Conservation (phyloP, 208 protist genomes). For the Trypanosoma congolense region DNA sequence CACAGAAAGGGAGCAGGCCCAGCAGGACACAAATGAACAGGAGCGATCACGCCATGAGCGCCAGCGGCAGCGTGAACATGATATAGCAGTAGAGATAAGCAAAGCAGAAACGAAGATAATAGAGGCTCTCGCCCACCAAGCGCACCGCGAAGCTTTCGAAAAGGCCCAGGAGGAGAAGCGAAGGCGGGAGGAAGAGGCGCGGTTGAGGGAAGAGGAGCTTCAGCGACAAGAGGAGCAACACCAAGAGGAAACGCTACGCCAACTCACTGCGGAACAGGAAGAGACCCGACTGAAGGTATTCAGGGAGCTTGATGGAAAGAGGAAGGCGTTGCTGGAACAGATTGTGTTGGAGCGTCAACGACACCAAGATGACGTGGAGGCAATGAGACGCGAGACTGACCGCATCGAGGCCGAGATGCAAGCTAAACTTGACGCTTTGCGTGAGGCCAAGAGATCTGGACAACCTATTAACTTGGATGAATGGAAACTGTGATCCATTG, state of each 20-base stretch:
- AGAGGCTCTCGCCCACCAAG: constrained; percentile 51
- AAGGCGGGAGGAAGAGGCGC: constrained; percentile 28
- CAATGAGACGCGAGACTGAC: constrained; percentile 80
- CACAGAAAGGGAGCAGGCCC: constrained; percentile 43
- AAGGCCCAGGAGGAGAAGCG: constrained; percentile 28
- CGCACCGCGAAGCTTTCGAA: constrained; percentile 36
- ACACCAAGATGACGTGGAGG: constrained; percentile 68
- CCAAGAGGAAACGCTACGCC: constrained; percentile 34
- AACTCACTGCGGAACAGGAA: constrained; percentile 43
- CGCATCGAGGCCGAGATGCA: constrained; percentile 84
- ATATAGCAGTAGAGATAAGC: constrained; percentile 53
- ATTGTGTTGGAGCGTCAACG: constrained; percentile 53
- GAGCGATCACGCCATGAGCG: constrained; percentile 33
- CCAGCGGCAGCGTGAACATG: constrained; percentile 52
- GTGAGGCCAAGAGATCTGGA: constrained; percentile 67
- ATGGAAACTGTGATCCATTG: constrained; percentile 51
- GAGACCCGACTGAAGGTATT: constrained; percentile 40
- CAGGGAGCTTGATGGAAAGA: constrained; percentile 54
- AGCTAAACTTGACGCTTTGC: constrained; percentile 81
- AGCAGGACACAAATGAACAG: constrained; percentile 38
- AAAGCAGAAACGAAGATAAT: constrained; percentile 58
- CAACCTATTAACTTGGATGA: constrained; percentile 80
- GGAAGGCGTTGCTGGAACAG: constrained; percentile 54
- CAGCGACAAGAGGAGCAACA: constrained; percentile 39
- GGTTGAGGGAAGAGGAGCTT: constrained; percentile 8